Base-by-base conservation (phyloP, 148 eudicot species). In the Gaultheria prostrata region DNA sequence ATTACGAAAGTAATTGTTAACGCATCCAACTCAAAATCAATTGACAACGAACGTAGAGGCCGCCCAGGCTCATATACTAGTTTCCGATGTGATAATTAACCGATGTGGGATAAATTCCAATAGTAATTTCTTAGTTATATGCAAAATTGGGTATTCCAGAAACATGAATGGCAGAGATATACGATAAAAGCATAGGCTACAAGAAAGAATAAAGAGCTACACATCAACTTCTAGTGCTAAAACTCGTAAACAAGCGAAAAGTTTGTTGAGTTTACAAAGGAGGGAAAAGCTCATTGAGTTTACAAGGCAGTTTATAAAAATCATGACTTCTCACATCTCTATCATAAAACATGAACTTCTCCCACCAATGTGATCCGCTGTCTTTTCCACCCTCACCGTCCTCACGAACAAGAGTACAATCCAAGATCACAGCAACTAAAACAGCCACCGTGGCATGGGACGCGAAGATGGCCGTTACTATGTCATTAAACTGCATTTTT, bases 361-460 rank as follows among this genome's bases (percentile, higher is more conserved):
- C 95, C 97, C 95, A 93, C 97, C 93, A 93, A 0, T 87, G 88
- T 17, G 87, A 88, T 4, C 97, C 97, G 35, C 90, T 93, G 45
- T 93, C 93, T 35, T 89, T 92, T 45, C 90, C 87, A 24, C 89
- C 86, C 17, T 46, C 78, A 9, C 85, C 93, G 12, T 86, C 87
- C 67, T 86, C 88, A 0, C 87, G 79, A 3, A 85, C 84, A 14
- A 93, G 86, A 9, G 88, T 93, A 84, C 91, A 85, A 79, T 93
- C 97, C 83, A 95, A 56, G 1, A 93, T 1, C 67, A 92, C 56
- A 0, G 92, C 92, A 0, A 93, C 86, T 18, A 80, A 35, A 73
- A 86, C 88, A 4, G 92, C 95, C 88, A 92, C 92, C 69, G 85
- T 83, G 2, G 93, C 88, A 20, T 93, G 92, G 6, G 95, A 93